Evolutionary conservation across 352 stramenopile species (phyloP).

Genomic region (Phytopythium helicoides): DNA sequence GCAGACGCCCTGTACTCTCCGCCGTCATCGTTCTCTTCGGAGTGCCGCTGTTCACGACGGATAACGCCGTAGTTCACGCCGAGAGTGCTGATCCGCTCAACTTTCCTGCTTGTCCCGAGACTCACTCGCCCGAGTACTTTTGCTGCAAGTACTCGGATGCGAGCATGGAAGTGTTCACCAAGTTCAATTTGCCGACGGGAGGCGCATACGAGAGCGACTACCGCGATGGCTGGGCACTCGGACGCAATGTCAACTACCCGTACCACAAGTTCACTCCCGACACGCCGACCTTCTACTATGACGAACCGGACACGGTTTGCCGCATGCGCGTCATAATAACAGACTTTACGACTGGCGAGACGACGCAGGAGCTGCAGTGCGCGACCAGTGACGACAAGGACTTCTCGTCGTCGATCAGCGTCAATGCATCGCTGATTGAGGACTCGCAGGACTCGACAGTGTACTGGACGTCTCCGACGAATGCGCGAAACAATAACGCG

Average conservation of each 20-base stretch:
- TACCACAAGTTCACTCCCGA: constrained; percentile 26
- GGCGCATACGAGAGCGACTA: constrained; percentile 28
- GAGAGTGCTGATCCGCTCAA: constrained; percentile 10
- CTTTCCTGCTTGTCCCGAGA: constrained; percentile 28
- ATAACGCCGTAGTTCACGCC: background rate
- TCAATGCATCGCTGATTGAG: constrained; percentile 22
- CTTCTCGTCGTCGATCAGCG: background rate
- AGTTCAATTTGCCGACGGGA: constrained; percentile 23
- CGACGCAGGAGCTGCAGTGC: constrained; percentile 28
- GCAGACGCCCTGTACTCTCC: background rate
- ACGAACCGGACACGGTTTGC: constrained; percentile 20
- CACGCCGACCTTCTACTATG: constrained; percentile 28
- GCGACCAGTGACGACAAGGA: constrained; percentile 6
- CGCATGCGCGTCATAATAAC: constrained; percentile 17
- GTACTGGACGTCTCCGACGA: constrained; percentile 39
- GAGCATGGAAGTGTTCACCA: constrained; percentile 29
- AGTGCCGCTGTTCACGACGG: background rate
- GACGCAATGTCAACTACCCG: constrained; percentile 31
- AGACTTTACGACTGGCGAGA: constrained; percentile 13
- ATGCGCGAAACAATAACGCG: constrained; percentile 34
- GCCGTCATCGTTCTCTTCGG: background rate
- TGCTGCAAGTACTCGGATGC: constrained; percentile 26
- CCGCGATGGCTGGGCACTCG: constrained; percentile 15
- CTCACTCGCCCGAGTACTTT: constrained; percentile 29
- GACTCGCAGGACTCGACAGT: constrained; percentile 26